Evolutionary conservation across 2,329 filamentous ascomycete species (phyloP).

Genomic region (Fusarium lateritium): DNA sequence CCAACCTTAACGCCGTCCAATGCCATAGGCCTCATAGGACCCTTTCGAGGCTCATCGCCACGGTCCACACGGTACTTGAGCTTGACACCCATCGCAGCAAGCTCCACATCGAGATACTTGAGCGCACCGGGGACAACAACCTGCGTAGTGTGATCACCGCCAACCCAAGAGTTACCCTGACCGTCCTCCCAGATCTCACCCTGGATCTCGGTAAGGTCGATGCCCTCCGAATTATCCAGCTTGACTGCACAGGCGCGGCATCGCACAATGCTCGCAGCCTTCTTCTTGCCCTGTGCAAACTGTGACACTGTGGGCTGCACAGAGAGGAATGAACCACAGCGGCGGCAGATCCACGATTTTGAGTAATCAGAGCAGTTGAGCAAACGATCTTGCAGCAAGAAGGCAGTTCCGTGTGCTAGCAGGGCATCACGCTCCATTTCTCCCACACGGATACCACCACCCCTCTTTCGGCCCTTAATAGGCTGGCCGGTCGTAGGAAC

Average conservation of each 20-base stretch:
- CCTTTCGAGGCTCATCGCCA: conserved; percentile 75
- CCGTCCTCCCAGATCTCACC: conserved; percentile 95
- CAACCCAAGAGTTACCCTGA: conserved; percentile 84
- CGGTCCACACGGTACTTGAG: conserved; percentile 82
- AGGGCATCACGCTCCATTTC: conserved; percentile 99
- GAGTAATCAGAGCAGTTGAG: conserved; percentile 98
- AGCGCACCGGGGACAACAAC: conserved; percentile 94
- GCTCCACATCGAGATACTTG: conserved; percentile 93
- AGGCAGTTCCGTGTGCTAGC: conserved; percentile 94
- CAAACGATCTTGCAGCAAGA: conserved; percentile 92
- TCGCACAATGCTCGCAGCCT: conserved; percentile 78
- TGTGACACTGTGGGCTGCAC: conserved; percentile 84
- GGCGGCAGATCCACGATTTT: conserved; percentile 88
- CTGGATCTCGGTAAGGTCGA: conserved; percentile 69
- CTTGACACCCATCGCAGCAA: conserved; percentile 96
- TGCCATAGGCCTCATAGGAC: conserved; percentile 61
- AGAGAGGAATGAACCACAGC: conserved; percentile 91
- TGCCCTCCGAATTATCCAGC: conserved; percentile 70
- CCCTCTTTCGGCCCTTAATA: conserved; percentile 96
- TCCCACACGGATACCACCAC: conserved; percentile 98
- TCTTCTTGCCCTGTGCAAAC: conserved; percentile 72
- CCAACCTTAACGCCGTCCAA: conserved; percentile 49
- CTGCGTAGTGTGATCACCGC: conserved; percentile 90
- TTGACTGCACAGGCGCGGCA: conserved; percentile 83
- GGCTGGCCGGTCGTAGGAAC: conserved; percentile 93